Evolutionary conservation across 768 basidiomycete genomes (phyloP).

Genomic region (Boletus reticuloceps): DNA sequence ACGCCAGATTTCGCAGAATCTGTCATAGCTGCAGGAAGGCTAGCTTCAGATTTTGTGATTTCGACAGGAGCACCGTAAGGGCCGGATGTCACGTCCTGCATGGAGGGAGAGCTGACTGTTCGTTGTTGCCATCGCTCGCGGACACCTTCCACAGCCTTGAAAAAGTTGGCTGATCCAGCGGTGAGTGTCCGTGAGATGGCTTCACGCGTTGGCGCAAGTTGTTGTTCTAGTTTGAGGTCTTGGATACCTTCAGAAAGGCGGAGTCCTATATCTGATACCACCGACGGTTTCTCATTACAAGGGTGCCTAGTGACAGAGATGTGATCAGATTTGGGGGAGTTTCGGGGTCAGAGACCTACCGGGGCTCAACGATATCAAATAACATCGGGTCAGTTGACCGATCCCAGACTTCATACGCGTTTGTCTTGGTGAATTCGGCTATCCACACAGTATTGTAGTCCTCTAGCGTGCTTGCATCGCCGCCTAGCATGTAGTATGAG

Average conservation of each 20-base stretch:
- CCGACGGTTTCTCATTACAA: conserved; percentile 85
- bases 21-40: conserved; percentile 5
- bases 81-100: conserved; percentile 20
- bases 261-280: conserved; percentile 88
- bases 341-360: conserved; percentile 43
- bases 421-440: conserved; percentile 81
- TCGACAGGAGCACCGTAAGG: conserved; percentile 24
- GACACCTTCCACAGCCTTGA: conserved; percentile 90
- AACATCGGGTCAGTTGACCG: conserved; percentile 85
- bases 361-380: conserved; percentile 94
- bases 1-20: conserved; percentile 14
- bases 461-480: conserved; percentile 56
- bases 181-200: conserved; percentile 77
- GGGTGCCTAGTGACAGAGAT: conserved; percentile 63
- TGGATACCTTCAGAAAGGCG: conserved; percentile 92
- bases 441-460: conserved; percentile 92
- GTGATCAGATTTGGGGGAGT: neutral
- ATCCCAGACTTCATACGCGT: conserved; percentile 90
- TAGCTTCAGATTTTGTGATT: conserved; percentile 30
- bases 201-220: conserved; percentile 90
- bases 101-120: conserved; percentile 24
- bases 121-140: conserved; percentile 66
- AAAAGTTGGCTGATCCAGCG: conserved; percentile 73
- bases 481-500: conserved; percentile 38
- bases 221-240: conserved; percentile 89